Evolutionary conservation across 1,139 yeast genomes (phyloP), one percentile per base, ranked within the genome.

Genomic region (Saccharomycopsis hybrid): DNA sequence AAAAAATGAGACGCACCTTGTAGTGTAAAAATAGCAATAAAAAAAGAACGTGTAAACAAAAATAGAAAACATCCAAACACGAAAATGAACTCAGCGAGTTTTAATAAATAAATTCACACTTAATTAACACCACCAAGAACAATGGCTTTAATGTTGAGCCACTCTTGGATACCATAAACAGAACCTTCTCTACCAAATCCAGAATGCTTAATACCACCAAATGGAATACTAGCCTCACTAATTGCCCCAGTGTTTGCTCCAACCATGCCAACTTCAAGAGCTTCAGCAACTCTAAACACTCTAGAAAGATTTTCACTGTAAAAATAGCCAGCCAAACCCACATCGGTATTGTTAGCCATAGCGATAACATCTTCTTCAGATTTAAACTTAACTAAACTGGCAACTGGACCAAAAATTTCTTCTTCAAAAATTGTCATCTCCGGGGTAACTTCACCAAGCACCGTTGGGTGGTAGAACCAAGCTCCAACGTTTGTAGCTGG

Each of bases 371-470:
- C 87, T 51, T 83, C 85, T 47, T 80, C 81, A 30, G 78, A 66
- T 13, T 72, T 69, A 64, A 88, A 83, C 55, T 77, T 75, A 56
- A 85, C 75, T 41, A 89, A 66, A 1, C 94, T 92, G 49, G 92
- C 94, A 44, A 89, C 72, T 3, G 97, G 97, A 9, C 96, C 97
- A 64, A 89, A 89, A 1, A 95, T 87, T 68, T 89, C 97, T 59
- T 87, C 94, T 33, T 68, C 61, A 53, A 80, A 71, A 29, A 88
- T 84, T 51, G 66, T 62, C 75, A 88, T 85, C 40, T 75, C 75
- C 5, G 72, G 67, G 47, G 86, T 77, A 38, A 85, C 89, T 55
- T 80, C 76, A 9, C 78, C 71, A 53, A 89, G 64, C 7, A 89
- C 79, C 1, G 94, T 85, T 51, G 94, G 86, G 18, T 82, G 81